Conservation (phyloP, 441 rosid genomes). For the Aquilaria agallochum region DNA sequence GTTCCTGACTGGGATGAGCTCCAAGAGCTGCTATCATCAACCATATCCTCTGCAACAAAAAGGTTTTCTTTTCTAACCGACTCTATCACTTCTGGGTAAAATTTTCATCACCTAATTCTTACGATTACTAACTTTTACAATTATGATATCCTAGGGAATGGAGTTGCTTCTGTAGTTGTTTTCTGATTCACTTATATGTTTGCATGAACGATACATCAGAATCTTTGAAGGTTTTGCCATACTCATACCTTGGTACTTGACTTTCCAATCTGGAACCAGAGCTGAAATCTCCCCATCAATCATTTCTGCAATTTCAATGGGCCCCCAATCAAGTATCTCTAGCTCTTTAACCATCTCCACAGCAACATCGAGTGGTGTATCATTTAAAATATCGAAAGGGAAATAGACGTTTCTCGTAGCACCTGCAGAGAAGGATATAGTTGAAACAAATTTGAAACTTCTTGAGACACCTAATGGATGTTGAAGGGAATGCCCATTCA, state of each 20-base stretch:
- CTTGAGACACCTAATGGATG: too few relatives aligned
- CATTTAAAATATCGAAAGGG: conserved; percentile 47
- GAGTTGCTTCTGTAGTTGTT: too few relatives aligned
- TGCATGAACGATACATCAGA: background rate
- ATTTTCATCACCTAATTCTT: too few relatives aligned
- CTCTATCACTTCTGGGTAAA: too few relatives aligned
- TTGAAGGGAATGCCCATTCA: too few relatives aligned
- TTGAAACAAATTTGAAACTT: background rate
- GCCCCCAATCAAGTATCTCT: conserved; percentile 51
- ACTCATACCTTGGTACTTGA: conserved; percentile 45
- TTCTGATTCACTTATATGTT: too few relatives aligned
- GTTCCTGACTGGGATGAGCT: conserved; percentile 69
- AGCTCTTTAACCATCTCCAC: conserved; percentile 68
- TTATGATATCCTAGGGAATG: background rate
- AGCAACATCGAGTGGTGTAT: conserved; percentile 52
- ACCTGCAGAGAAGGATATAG: conserved; percentile 28
- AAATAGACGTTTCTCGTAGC: conserved; percentile 37
- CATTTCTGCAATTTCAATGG: conserved; percentile 51
- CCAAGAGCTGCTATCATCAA: conserved; percentile 66
- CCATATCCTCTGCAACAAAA: conserved; percentile 56
- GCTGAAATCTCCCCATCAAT: conserved; percentile 54
- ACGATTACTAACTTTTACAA: too few relatives aligned
- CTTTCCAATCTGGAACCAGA: conserved; percentile 39
- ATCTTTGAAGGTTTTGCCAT: background rate
- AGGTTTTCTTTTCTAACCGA: conserved; percentile 13